A percentile compares a stretch with the other conserved stretches of the same genome.
These are phyloP conservation scores for Malus orientalis DNA, from an alignment of 306 rosid genomes.

Conservation along the genomic window DNA sequence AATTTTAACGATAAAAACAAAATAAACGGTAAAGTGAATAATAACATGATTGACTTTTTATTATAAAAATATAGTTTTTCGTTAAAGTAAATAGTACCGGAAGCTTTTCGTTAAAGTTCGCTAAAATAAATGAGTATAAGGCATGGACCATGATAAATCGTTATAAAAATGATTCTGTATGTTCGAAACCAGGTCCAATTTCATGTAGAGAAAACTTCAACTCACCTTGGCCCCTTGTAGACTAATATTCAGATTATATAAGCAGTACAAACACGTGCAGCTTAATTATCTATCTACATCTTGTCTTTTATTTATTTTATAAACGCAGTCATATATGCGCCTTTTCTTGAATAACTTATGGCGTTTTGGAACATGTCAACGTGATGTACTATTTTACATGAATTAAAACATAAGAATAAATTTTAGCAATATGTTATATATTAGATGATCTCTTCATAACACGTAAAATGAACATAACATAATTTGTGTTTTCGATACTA, in stretches of 20 bases:
- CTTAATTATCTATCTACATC: neutral
- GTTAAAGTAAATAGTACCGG: too few species aligned
- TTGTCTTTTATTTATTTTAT: too few species aligned
- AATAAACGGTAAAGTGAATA: too few species aligned
- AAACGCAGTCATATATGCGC: neutral
- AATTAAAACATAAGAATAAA: too few species aligned
- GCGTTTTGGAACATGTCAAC: neutral
- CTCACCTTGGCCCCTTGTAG: neutral
- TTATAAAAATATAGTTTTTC: too few species aligned
- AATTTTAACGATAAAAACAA: too few species aligned
- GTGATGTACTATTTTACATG: too few species aligned
- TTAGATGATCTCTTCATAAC: too few species aligned
- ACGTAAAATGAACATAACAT: neutral
- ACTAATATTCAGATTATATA: conserved; percentile 1
- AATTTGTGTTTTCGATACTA: too few species aligned
- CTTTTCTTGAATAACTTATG: neutral
- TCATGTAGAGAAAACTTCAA: neutral
- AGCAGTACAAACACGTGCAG: neutral
- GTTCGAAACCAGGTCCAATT: neutral
- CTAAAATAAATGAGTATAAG: neutral
- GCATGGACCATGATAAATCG: neutral
- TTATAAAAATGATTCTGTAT: neutral
- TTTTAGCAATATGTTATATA: too few species aligned
- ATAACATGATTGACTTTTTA: too few species aligned
- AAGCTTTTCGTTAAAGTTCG: too few species aligned